Evolutionary conservation across 2,329 filamentous ascomycete genomes (phyloP), one percentile per base, ranked within the genome.

Genomic region (Malbranchea zuffiana): DNA sequence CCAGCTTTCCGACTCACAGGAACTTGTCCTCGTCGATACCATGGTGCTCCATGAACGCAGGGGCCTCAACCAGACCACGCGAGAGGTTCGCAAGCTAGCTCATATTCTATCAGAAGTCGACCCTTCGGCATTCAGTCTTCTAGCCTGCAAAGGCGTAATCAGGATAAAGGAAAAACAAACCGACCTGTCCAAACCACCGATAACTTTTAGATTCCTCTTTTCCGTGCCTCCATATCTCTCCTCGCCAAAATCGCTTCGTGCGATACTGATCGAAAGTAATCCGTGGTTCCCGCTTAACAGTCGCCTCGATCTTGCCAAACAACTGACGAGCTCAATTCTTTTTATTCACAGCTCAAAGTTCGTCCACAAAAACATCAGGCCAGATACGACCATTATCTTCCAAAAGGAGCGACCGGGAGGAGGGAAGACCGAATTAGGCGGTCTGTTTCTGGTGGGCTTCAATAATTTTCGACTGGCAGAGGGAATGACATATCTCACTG

Each of bases 381-480:
- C 53, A 1, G 52, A 56, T 32, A 55, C 47, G 3, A 47, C 53
- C 7, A 16, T 55, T 5, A 23, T 56, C 13, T 48, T 54, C n/a
- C n/a, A n/a, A n/a, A n/a, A n/a, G n/a, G n/a, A n/a, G n/a, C n/a
- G n/a, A n/a, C n/a, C n/a, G n/a, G n/a, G n/a, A n/a, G n/a, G n/a
- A n/a, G n/a, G n/a, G n/a, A n/a, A n/a, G n/a, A n/a, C n/a, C n/a
- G n/a, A n/a, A n/a, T n/a, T n/a, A n/a, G n/a, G n/a, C n/a, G n/a
- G n/a, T n/a, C n/a, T n/a, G n/a, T 66, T 60, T 32, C 56, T 70
- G 1, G 35, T 67, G 10, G 65, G 67, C 0, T 68, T 69, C 34
- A 57, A 64, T 20, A 50, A 50, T 1, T 55, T 69, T 36, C 61
- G 66, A 3, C 39, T 36, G 0, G 55, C 49, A 2, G 50, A 59